Evolutionary conservation across 2,329 filamentous ascomycete genomes (phyloP), one percentile per base, ranked within the genome.

Genomic region (Stachybotrys echinatus): DNA sequence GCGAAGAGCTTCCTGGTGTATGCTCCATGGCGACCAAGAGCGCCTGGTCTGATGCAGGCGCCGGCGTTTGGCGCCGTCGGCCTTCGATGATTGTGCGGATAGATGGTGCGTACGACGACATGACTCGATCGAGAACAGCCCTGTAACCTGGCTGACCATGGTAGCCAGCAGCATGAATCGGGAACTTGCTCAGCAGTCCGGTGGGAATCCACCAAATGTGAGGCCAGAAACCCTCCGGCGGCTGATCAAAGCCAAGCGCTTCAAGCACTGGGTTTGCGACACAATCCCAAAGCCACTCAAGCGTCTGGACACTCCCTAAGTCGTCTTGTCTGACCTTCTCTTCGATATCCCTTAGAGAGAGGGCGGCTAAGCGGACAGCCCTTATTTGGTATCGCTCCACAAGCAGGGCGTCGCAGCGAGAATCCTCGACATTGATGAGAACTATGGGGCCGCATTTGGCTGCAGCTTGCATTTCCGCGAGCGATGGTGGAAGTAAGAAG

Each of bases 91-190:
- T 39, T 2, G 65, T 52, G 50, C 62, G 65, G 21, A 72, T 47
- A 2, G 69, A 69, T 1, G 62, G 55, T n/a, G 50, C 58, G 47
- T 72, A 74, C 0, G 69, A 72, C 4, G 69, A 74, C 3, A 72
- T 58, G 5, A 65, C 67, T 39, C 64, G 54, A 42, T 70, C 64
- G 1, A 72, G 39, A 1, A 64, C 63, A 0, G 62, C 63, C 12
- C 63, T 49, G 1, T 23, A 23, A 6, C 53, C 57, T 3, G 45
- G 40, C 6, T 47, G 18, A 2, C 31, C 10, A 47, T 71, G 64
- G 23, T 56, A 48, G 10, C 69, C 69, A 0, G 68, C 65, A 0
- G 66, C 65, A 50, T 69, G 65, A 8, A 69, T 40, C 7, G 65
- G 66, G 17, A 69, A 55, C 38, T 53, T 50, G 48, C 12, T 54